Conservation (phyloP, 2,329 filamentous ascomycete genomes). For the Colletotrichum paranaense region DNA sequence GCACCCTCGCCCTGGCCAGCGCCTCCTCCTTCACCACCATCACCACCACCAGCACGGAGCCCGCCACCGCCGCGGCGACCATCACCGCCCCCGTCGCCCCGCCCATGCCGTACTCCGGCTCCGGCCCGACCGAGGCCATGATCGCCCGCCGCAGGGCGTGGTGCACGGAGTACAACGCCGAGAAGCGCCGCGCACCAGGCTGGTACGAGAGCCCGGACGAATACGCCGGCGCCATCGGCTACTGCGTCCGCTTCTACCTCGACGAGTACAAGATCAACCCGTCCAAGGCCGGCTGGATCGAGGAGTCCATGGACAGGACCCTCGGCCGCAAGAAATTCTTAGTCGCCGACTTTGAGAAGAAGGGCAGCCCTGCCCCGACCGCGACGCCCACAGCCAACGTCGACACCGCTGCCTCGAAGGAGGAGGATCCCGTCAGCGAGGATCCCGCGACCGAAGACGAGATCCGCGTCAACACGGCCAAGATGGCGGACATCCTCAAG, state of each 20-base stretch:
- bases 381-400: no score
- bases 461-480: no score
- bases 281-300: neutral
- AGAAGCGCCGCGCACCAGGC: neutral
- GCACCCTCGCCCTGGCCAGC: neutral
- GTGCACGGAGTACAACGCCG: neutral
- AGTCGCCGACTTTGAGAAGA: no score
- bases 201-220: neutral
- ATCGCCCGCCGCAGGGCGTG: neutral
- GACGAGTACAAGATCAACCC: neutral
- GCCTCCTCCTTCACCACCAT: neutral
- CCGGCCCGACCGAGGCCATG: neutral
- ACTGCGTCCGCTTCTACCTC: neutral
- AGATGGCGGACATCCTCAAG: no score
- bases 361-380: no score
- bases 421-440: no score
- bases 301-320: neutral
- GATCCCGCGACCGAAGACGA: no score
- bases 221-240: neutral
- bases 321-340: no score
- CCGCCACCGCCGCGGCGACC: no score
- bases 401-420: no score
- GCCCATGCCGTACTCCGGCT: neutral
- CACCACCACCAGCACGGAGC: no score
- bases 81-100: neutral